phyloP scores from a whole-genome alignment of 1,139 yeast species.

The Candida tropicalis region DNA sequence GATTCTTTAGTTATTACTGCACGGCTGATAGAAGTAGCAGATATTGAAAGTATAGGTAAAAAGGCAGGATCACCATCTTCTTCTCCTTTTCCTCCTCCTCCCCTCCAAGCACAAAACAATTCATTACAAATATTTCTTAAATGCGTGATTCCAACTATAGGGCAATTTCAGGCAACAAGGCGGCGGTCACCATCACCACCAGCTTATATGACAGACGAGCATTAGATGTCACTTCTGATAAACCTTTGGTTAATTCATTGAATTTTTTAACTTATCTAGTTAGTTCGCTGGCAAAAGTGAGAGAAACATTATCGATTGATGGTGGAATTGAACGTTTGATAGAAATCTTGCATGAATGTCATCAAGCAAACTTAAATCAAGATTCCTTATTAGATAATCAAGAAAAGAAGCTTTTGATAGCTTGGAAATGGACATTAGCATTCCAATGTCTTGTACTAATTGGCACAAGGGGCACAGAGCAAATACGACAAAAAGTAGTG shows the following conservation, averaged over 20 bases:
- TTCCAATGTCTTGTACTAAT: conserved; percentile 88
- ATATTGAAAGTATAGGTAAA: not conserved
- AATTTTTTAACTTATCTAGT: conserved; percentile 88
- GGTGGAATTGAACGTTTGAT: conserved; percentile 92
- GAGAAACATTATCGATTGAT: conserved; percentile 85
- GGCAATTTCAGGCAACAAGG: conserved; percentile 76
- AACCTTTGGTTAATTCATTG: conserved; percentile 88
- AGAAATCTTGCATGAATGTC: conserved; percentile 82
- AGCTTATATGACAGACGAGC: conserved; percentile 91
- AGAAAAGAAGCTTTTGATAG: conserved; percentile 60
- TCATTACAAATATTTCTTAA: not conserved
- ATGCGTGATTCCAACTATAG: conserved; percentile 94
- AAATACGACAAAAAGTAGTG: conserved; percentile 80
- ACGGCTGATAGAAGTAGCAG: not conserved
- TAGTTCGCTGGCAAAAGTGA: conserved; percentile 81
- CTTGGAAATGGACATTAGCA: conserved; percentile 97
- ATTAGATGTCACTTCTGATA: conserved; percentile 84
- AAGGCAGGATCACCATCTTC: too few species aligned
- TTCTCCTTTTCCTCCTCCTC: too few species aligned
- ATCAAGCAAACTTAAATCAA: conserved; percentile 22
- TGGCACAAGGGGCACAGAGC: conserved; percentile 92
- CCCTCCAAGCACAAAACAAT: too few species aligned
- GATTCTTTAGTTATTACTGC: not conserved
- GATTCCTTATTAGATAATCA: conserved; percentile 25
- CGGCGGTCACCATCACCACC: conserved; percentile 88